These are phyloP conservation scores for Corchorus capsularis DNA, from an alignment of 345 rosid species.

Conservation along the genomic window DNA sequence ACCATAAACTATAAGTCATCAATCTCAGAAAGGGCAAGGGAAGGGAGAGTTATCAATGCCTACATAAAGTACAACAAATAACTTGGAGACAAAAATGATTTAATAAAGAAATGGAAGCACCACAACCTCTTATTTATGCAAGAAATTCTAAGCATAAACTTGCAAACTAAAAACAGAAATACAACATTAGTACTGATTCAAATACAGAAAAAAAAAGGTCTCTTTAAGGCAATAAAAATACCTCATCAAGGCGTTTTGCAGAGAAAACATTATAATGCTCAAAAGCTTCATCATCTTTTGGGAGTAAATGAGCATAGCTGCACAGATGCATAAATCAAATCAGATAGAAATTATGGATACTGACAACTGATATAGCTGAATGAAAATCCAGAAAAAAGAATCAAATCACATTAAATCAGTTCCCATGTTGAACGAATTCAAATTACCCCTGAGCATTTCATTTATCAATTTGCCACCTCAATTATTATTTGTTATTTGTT, in stretches of 20 bases:
- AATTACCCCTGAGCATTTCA: not conserved
- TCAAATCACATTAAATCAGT: not conserved
- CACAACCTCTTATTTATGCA: not conserved
- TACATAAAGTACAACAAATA: not conserved
- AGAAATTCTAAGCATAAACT: constrained; percentile 4
- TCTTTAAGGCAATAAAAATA: constrained; percentile 27
- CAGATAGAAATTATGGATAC: constrained; percentile 15
- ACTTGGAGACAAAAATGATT: not conserved
- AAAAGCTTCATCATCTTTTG: constrained; percentile 85
- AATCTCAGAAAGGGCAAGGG: not conserved
- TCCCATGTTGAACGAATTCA: not conserved
- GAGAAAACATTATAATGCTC: constrained; percentile 74
- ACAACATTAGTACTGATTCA: not conserved
- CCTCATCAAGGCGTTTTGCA: constrained; percentile 89
- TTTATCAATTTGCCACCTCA: not conserved
- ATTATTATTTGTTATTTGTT: not conserved
- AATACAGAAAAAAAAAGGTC: not conserved
- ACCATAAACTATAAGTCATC: constrained; percentile 5
- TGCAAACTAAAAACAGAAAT: not conserved
- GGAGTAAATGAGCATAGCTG: constrained; percentile 95
- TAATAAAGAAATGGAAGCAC: not conserved
- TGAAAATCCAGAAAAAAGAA: not conserved
- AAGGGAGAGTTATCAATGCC: not conserved
- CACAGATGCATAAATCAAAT: constrained; percentile 8
- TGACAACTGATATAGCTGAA: not conserved